A percentile compares a stretch with the other conserved stretches of the same genome.
These are phyloP conservation scores for Suhomyces taliae DNA, from an alignment of 1,139 yeast species.

Conservation along the genomic window DNA sequence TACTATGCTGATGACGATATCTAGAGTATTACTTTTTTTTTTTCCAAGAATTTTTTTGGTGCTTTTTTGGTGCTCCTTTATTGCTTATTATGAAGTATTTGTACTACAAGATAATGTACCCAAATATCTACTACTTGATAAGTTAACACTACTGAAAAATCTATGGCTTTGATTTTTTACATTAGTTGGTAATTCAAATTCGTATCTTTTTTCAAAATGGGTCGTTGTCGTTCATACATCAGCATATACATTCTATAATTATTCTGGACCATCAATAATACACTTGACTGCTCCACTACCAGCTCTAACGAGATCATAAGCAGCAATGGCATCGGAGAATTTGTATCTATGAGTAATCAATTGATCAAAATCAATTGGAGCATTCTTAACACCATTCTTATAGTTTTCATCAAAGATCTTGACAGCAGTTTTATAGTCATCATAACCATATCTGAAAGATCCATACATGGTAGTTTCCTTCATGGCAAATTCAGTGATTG, in stretches of 20 bases:
- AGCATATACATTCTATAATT: slow-evolving; percentile 5
- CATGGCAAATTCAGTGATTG: slow-evolving; percentile 68
- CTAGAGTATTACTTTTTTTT: too few species aligned
- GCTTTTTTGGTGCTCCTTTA: too few species aligned
- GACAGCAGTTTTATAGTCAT: slow-evolving; percentile 77
- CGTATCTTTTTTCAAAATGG: too few species aligned
- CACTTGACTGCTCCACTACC: slow-evolving; percentile 48
- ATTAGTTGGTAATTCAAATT: too few species aligned
- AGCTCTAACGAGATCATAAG: slow-evolving; percentile 67
- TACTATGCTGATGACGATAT: too few species aligned
- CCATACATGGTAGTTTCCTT: slow-evolving; percentile 74
- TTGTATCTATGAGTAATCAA: slow-evolving; percentile 77
- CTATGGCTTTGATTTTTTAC: too few species aligned
- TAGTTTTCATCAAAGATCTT: slow-evolving; percentile 61
- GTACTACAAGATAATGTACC: too few species aligned
- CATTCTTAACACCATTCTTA: slow-evolving; percentile 55
- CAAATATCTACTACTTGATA: too few species aligned
- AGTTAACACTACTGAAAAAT: too few species aligned
- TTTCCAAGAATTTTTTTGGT: too few species aligned
- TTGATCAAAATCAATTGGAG: slow-evolving; percentile 45
- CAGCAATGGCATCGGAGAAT: slow-evolving; percentile 75
- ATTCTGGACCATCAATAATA: slow-evolving; percentile 48
- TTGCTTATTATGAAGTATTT: too few species aligned
- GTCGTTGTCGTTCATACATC: not conserved
- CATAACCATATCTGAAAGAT: slow-evolving; percentile 76